These are phyloP conservation scores for Aspergillus puulaauensis DNA, from an alignment of 2,329 filamentous ascomycete species.

Conservation along the genomic window DNA sequence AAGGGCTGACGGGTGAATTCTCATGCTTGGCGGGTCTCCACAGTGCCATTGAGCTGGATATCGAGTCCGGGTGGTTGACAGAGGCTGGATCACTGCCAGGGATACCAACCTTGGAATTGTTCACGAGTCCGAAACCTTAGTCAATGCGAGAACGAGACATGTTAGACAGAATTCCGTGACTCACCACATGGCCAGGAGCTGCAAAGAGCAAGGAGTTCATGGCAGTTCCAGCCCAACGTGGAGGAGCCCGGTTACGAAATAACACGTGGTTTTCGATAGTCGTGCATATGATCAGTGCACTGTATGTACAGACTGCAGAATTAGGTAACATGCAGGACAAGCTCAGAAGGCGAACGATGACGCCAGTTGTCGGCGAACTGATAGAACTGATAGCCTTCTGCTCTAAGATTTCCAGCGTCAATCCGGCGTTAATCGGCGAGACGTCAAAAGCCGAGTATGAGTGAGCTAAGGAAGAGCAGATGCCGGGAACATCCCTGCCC, in stretches of 20 bases:
- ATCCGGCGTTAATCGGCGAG: neutral
- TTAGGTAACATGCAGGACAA: too few relatives aligned
- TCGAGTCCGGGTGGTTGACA: neutral
- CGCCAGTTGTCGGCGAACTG: too few relatives aligned
- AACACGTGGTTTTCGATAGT: neutral
- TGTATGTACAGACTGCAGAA: too few relatives aligned
- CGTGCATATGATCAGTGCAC: neutral
- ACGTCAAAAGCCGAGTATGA: neutral
- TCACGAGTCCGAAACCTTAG: neutral
- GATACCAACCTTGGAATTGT: neutral
- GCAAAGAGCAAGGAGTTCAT: neutral
- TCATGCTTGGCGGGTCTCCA: neutral
- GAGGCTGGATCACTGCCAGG: neutral
- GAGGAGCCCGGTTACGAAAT: too few relatives aligned
- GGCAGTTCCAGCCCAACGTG: neutral
- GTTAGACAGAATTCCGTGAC: neutral
- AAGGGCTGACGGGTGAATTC: neutral
- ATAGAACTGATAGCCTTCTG: too few relatives aligned
- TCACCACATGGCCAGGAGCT: neutral
- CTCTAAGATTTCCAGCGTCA: neutral
- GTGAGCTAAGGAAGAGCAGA: neutral
- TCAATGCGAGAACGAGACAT: neutral
- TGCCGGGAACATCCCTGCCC: neutral
- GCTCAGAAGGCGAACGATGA: too few relatives aligned
- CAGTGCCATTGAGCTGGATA: neutral